Evolutionary conservation across 2,329 filamentous ascomycete genomes (phyloP).

Genomic region (Cercospora sp.): DNA sequence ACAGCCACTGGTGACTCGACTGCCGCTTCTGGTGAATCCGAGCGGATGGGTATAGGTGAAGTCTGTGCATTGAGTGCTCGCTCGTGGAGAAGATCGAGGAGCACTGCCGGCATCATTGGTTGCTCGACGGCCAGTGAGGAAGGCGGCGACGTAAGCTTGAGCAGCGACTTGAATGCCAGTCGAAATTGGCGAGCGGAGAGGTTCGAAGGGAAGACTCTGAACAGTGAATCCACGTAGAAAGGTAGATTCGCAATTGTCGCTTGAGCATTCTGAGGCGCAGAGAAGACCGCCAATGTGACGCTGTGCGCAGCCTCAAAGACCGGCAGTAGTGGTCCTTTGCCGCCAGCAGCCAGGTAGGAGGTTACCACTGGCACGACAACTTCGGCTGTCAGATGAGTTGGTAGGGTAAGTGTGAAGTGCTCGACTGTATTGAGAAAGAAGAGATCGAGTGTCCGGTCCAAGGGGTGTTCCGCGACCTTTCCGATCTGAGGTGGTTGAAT

Average conservation of each 20-base stretch:
- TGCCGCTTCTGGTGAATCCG: conserved; percentile 38
- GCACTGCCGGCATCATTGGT: conserved; percentile 73
- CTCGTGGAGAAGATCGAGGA: conserved; percentile 75
- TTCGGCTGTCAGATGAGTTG: conserved; percentile 67
- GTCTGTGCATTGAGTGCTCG: conserved; percentile 60
- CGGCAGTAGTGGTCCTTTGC: conserved; percentile 59
- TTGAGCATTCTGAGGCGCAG: conserved; percentile 72
- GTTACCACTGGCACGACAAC: conserved; percentile 73
- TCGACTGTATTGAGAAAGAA: conserved; percentile 88
- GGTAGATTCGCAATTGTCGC: conserved; percentile 72
- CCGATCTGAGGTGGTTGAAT: conserved; percentile 59
- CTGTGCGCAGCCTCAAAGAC: conserved; percentile 91
- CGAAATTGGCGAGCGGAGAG: conserved; percentile 85
- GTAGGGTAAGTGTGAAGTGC: conserved; percentile 72
- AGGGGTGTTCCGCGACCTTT: conserved; percentile 60
- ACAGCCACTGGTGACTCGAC: conserved; percentile 41
- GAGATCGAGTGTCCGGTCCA: conserved; percentile 74
- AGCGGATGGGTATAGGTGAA: conserved; percentile 42
- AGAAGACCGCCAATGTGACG: conserved; percentile 75
- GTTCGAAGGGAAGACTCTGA: conserved; percentile 73
- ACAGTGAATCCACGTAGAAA: conserved; percentile 79
- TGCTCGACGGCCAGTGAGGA: conserved; percentile 71
- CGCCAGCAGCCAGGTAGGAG: conserved; percentile 68
- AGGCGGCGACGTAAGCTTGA: conserved; percentile 79
- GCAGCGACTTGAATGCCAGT: conserved; percentile 80